Conservation (phyloP, 2,329 filamentous ascomycete species). For the Alternaria sp. region DNA sequence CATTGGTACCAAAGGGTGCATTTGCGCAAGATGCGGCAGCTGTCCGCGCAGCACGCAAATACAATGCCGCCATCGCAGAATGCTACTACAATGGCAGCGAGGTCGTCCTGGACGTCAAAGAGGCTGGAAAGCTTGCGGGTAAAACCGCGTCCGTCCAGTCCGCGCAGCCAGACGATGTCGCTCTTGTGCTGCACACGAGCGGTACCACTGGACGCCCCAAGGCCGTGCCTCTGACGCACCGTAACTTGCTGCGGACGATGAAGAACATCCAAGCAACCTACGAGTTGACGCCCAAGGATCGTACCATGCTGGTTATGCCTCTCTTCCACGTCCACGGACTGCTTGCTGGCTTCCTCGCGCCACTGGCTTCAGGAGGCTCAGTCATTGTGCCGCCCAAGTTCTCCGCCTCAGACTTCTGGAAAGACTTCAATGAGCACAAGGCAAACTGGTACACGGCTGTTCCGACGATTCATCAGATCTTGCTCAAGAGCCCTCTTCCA, state of each 20-base stretch:
- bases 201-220: constrained; percentile 87
- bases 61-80: constrained; percentile 84
- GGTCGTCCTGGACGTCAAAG: constrained; percentile 79
- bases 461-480: constrained; percentile 90
- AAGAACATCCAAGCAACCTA: constrained; percentile 82
- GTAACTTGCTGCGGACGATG: constrained; percentile 83
- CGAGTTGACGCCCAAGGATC: constrained; percentile 70
- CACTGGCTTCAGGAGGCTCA: constrained; percentile 76
- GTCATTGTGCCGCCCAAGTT: constrained; percentile 81
- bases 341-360: constrained; percentile 79
- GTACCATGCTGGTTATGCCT: constrained; percentile 88
- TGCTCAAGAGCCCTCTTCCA: constrained; percentile 76
- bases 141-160: constrained; percentile 58
- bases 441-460: constrained; percentile 94
- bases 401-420: constrained; percentile 84
- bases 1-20: constrained; percentile 76
- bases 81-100: constrained; percentile 78
- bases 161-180: constrained; percentile 77
- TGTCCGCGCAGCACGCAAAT: constrained; percentile 78
- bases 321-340: constrained; percentile 92
- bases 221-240: constrained; percentile 79
- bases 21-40: constrained; percentile 71
- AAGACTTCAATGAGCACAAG: constrained; percentile 72
- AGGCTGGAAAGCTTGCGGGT: constrained; percentile 69
- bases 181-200: constrained; percentile 82